Conservation (phyloP, 257 asterid species). For the Gentiana straminea region DNA sequence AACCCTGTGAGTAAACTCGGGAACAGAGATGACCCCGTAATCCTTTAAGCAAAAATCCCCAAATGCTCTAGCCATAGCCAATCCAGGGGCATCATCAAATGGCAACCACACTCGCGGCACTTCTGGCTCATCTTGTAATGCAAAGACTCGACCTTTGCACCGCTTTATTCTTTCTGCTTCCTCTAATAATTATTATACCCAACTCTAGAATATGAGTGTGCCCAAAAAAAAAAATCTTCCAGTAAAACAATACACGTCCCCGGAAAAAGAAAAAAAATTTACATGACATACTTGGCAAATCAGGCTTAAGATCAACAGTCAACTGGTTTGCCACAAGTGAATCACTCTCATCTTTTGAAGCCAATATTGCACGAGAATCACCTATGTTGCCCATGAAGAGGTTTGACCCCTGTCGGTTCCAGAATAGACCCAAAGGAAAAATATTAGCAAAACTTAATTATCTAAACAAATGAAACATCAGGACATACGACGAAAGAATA, state of each 20-base stretch:
- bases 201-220: constrained; percentile 1
- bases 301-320: constrained; percentile 97
- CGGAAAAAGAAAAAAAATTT: neutral
- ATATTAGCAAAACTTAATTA: neutral
- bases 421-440: neutral
- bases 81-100: constrained; percentile 94
- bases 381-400: constrained; percentile 86
- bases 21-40: constrained; percentile 92
- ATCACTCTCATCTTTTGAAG: constrained; percentile 64
- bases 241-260: neutral
- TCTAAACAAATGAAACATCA: constrained; percentile 3
- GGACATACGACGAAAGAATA: neutral
- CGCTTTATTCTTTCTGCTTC: constrained; percentile 96
- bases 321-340: constrained; percentile 74
- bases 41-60: constrained; percentile 98
- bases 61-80: constrained; percentile 98
- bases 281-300: constrained; percentile 67
- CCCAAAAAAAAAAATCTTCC: neutral
- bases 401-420: constrained; percentile 52
- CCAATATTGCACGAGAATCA: constrained; percentile 92
- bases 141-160: constrained; percentile 93
- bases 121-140: constrained; percentile 97
- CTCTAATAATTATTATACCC: constrained; percentile 25
- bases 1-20: constrained; percentile 72
- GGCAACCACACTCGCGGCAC: constrained; percentile 98